Base-by-base conservation (phyloP, 805 yeast genomes). In the Wickerhamomyces rabaulensis region DNA sequence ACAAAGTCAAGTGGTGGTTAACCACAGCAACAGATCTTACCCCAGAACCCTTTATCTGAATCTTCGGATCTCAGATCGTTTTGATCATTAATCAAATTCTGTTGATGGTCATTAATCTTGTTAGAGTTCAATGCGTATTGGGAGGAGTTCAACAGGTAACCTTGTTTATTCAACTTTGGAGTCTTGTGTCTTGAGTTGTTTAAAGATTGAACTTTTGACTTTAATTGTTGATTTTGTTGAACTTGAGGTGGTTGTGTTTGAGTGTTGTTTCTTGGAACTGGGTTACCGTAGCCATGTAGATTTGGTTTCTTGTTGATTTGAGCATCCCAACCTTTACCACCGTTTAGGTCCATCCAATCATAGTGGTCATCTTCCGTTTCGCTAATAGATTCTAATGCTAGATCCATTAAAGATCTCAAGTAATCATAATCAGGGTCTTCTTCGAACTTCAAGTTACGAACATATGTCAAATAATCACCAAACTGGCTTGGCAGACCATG, bases 311-410 rank as follows among this genome's bases (percentile, higher is more conserved):
- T 90, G 68, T 90, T 90, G 52, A 85, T 80, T 17, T 86, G 73
- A 26, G 87, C 78, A 68, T 94, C 98, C 96, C 97, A 92, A 45
- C 98, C 98, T 65, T 84, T 82, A 50, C 98, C 98, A 47, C 87
- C 88, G 64, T 94, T 94, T 56, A 94, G 74, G 59, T 85, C 87
- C 96, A 90, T 88, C 99, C 99, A 94, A 71, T 94, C 99, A 67
- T 90, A 94, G 60, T 87, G 91, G 40, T 87, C 95, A 67, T 94
- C 97, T 43, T 82, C 85, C 33, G 66, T 66, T 51, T 82, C 87
- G 42, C 82, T 85, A 44, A 84, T 74, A 29, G 84, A 82, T 43
- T 80, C 82, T 51, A 94, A 69, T 0, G 90, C 94, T 50, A 87
- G 81, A 53, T 88, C 77, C 75, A 94, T 74, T 50, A 94, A 71